These are phyloP conservation scores for Phytophthora boehmeriae DNA, from an alignment of 352 stramenopile species.

Conservation along the genomic window DNA sequence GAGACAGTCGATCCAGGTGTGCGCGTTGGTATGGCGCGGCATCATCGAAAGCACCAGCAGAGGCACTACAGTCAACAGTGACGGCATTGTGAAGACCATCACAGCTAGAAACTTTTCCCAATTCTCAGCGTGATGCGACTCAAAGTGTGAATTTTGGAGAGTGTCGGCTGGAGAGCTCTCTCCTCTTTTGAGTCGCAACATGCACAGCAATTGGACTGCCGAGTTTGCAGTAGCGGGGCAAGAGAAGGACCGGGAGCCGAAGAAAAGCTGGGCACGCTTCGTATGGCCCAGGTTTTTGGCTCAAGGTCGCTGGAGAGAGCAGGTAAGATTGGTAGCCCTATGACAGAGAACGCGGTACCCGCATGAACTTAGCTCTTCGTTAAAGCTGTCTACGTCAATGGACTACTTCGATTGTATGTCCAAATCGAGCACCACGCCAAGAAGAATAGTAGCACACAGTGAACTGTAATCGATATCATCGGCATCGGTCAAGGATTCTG, in stretches of 20 bases:
- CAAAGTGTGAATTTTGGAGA: conserved; percentile 25
- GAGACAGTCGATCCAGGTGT: conserved; percentile 74
- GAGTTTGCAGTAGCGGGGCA: conserved; percentile 25
- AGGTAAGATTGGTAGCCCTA: conserved; percentile 17
- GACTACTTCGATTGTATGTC: too few species aligned
- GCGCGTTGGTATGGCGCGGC: conserved; percentile 32
- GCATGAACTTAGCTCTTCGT: too few species aligned
- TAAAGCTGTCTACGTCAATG: too few species aligned
- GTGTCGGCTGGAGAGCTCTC: conserved; percentile 7
- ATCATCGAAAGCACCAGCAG: conserved; percentile 20
- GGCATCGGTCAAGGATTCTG: not conserved
- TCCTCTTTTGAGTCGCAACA: conserved; percentile 6
- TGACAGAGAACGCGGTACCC: too few species aligned
- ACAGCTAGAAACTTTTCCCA: conserved; percentile 2
- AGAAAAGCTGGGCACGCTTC: conserved; percentile 32
- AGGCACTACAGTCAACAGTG: conserved; percentile 14
- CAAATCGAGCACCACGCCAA: too few species aligned
- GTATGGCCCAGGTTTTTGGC: conserved; percentile 3
- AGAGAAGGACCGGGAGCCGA: conserved; percentile 27
- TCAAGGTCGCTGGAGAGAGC: conserved; percentile 8
- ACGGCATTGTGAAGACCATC: conserved; percentile 21
- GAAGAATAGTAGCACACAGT: too few species aligned
- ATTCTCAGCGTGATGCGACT: conserved; percentile 7
- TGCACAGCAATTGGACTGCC: conserved; percentile 17
- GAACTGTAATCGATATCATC: too few species aligned